Evolutionary conservation across 106 monocot species (phyloP), one percentile per base, ranked within the genome.

Genomic region (Dioscorea zingiberensis): DNA sequence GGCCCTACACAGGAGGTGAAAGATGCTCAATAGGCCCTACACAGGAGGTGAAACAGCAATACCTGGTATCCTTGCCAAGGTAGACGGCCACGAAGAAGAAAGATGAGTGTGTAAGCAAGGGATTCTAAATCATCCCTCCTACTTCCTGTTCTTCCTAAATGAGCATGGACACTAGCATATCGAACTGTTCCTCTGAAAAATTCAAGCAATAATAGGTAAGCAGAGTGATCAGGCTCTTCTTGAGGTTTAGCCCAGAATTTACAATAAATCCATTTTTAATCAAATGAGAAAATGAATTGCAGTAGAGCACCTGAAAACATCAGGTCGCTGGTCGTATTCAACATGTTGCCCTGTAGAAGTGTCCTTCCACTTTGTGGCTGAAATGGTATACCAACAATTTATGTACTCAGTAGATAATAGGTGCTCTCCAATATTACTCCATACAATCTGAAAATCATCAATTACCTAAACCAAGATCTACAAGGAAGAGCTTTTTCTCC

Each of bases 51-150:
- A 58, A 63, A 67, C 21, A n/a, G 3, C 38, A 24, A 54, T 68
- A 94, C 94, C 90, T 94, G 94, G 54, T 84, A 94, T 38, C 94
- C 94, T 76, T 94, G 94, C 94, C 94, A 94, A 59, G 94, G 94
- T 58, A 94, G 67, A 48, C 94, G 84, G 24, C 94, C 94, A 66
- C 90, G 75, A 8, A 94, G 79, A 55, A 94, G 90, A 69, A 94
- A 94, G 10, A 94, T 51, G 48, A 94, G 80, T 14, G 94, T 94
- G 55, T 94, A 94, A 27, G 94, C 94, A 73, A 94, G 78, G 32
- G 94, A 94, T 77, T 94, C 94, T 55, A 94, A 77, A 67, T 94
- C 94, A 80, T 94, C 90, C 70, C 90, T 90, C 71, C 94, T 79
- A 54, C 93, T 93, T 65, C 83, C 93, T 64, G 71, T 89, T 47